Evolutionary conservation across 2,329 filamentous ascomycete genomes (phyloP).

Genomic region (Onygenales sp.): DNA sequence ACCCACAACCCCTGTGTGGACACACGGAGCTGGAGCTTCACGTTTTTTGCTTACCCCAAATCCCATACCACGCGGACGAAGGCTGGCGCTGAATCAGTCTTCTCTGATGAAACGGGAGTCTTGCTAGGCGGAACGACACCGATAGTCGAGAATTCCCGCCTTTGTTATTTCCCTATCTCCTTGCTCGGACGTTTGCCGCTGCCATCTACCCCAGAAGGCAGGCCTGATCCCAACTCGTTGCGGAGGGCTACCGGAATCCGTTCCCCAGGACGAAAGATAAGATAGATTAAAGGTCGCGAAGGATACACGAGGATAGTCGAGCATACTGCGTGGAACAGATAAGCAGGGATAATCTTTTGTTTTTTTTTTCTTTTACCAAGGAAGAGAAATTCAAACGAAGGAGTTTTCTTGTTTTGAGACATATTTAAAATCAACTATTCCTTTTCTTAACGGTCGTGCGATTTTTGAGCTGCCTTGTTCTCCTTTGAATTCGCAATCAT

Average conservation of each 20-base stretch:
- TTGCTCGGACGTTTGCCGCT: neutral
- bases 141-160: constrained; percentile 13
- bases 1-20: too few species aligned
- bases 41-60: neutral
- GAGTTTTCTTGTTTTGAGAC: too few species aligned
- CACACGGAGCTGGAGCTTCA: too few species aligned
- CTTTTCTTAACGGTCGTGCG: neutral
- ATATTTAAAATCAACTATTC: neutral
- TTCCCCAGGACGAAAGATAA: too few species aligned
- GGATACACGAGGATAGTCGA: neutral
- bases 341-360: constrained; percentile 2
- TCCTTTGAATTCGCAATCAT: constrained; percentile 4
- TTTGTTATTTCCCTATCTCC: neutral
- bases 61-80: constrained; percentile 1
- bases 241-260: too few species aligned
- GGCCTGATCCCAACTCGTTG: too few species aligned
- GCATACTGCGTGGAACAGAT: neutral
- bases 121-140: constrained; percentile 14
- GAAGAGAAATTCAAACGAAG: neutral
- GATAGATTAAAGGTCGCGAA: neutral
- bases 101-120: constrained; percentile 13
- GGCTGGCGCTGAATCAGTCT: constrained; percentile 5
- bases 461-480: neutral
- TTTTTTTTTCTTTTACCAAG: neutral
- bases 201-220: too few species aligned